phyloP scores from a whole-genome alignment of 441 rosid species.

The Adansonia grandidieri region DNA sequence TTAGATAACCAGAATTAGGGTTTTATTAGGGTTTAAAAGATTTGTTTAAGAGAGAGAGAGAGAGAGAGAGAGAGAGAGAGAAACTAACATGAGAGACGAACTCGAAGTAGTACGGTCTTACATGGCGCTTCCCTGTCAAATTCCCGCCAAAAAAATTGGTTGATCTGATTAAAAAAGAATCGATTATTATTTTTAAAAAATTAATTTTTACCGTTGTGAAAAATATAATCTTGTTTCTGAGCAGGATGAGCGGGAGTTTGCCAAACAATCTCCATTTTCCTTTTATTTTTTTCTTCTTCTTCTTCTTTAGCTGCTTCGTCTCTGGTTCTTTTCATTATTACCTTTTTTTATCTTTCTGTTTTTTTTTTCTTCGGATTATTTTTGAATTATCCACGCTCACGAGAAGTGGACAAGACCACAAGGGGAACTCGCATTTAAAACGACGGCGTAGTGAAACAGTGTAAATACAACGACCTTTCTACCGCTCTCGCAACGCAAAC shows the following conservation, averaged over 20 bases:
- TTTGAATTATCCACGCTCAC: background rate
- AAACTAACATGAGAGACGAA: conserved; percentile 79
- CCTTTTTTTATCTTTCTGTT: no score
- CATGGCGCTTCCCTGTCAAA: conserved; percentile 78
- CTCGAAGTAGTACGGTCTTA: conserved; percentile 85
- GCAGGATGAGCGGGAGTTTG: conserved; percentile 71
- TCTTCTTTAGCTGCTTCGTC: conserved; percentile 24
- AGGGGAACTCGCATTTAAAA: background rate
- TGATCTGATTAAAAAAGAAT: background rate
- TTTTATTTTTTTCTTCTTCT: conserved; percentile 11
- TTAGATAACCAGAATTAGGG: conserved; percentile 20
- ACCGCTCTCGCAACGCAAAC: background rate
- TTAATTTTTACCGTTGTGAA: conserved; percentile 53
- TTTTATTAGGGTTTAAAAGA: conserved; percentile 3
- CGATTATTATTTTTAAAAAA: background rate
- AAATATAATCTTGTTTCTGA: conserved; percentile 65
- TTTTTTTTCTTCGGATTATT: background rate
- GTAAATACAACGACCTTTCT: conserved; percentile 14
- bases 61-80: background rate
- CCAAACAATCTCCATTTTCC: conserved; percentile 55
- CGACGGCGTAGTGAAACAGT: conserved; percentile 14
- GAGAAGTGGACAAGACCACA: background rate
- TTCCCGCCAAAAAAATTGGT: conserved; percentile 31
- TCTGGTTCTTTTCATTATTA: conserved; percentile 1
- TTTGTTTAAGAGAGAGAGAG: background rate